Evolutionary conservation across 495 filamentous ascomycete species (phyloP), one percentile per base, ranked within the genome.

Genomic region (Aspergillus sclerotiicarbonarius): DNA sequence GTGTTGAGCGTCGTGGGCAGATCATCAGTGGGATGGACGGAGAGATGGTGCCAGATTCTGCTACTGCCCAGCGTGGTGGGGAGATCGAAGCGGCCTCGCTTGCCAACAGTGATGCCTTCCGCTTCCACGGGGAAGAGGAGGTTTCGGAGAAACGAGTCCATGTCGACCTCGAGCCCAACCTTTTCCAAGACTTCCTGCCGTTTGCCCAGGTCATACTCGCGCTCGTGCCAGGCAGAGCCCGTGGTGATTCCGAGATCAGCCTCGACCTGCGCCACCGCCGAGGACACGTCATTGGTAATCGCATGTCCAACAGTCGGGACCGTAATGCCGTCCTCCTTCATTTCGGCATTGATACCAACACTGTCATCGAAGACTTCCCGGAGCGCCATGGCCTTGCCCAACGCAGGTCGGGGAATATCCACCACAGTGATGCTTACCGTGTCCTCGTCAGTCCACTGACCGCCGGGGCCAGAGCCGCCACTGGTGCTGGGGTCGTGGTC

Each of bases 11-110:
- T 85, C 8, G 85, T 84, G 3, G 90, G 90, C 3, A 84, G 79
- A 21, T 96, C 90, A 62, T 98, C 95, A 3, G 90, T 96, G 0
- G 94, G 95, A 61, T 96, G 91, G 12, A 98, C 78, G 18, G 87
- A 88, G 6, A 98, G 83, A 62, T 98, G 94, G 74, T 96, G 96
- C 94, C 94, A 98, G 7, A 92, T 89, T 58, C 94, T 84, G 67
- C 90, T 96, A 66, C 88, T 90, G 57, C 82, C 84, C 9, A 96
- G 76, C 10, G 86, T 74, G 18, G 76, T 72, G 0, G 85, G 69
- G 30, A 96, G 83, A 71, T 92, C 90, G 62, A 92, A 82, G 10
- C 89, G 89, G n/a, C 83, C 90, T 50, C 76, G 79, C 65, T 85
- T 83, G 37, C 90, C 90, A 6, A 92, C 71, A 52, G 80, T 81